Percentiles rank a stretch among this genome's conserved stretches.
These are phyloP conservation scores for Cordyceps tenuipes DNA, from an alignment of 2,329 filamentous ascomycete genomes.

Conservation along the genomic window DNA sequence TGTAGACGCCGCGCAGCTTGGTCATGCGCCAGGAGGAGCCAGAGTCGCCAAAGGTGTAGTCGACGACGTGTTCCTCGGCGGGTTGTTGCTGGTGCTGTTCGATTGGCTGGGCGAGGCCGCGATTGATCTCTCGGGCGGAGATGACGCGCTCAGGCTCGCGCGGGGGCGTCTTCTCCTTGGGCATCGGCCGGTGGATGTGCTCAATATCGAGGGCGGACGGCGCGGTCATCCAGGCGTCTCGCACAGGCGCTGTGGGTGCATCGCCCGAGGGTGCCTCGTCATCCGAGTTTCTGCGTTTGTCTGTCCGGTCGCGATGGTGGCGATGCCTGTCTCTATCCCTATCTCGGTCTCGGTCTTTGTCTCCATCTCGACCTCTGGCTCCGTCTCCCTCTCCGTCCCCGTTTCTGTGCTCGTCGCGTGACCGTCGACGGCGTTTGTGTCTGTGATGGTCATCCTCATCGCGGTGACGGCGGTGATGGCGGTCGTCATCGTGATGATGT, in stretches of 20 bases:
- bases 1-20: conserved; percentile 80
- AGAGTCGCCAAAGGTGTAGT: conserved; percentile 80
- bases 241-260: conserved; percentile 20
- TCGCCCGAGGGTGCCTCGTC: conserved; percentile 42
- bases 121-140: conserved; percentile 75
- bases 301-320: conserved; percentile 16
- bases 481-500: background rate
- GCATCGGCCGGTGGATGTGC: conserved; percentile 58
- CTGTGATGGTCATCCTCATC: conserved; percentile 29
- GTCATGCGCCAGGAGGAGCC: conserved; percentile 96
- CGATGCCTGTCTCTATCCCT: conserved; percentile 19
- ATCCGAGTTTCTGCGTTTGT: conserved; percentile 31
- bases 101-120: conserved; percentile 41
- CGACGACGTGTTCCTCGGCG: conserved; percentile 48
- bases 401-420: conserved; percentile 37
- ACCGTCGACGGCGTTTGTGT: conserved; percentile 24
- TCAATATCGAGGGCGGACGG: conserved; percentile 77
- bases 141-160: conserved; percentile 60
- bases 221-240: conserved; percentile 93
- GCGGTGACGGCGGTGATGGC: conserved; percentile 32
- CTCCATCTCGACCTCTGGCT: too few species aligned
- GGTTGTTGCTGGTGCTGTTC: conserved; percentile 18
- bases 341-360: too few species aligned
- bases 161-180: conserved; percentile 45
- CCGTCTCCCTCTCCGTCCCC: too few species aligned